Base-by-base conservation (phyloP, 208 protist species). In the Wallacemonas sp. region DNA sequence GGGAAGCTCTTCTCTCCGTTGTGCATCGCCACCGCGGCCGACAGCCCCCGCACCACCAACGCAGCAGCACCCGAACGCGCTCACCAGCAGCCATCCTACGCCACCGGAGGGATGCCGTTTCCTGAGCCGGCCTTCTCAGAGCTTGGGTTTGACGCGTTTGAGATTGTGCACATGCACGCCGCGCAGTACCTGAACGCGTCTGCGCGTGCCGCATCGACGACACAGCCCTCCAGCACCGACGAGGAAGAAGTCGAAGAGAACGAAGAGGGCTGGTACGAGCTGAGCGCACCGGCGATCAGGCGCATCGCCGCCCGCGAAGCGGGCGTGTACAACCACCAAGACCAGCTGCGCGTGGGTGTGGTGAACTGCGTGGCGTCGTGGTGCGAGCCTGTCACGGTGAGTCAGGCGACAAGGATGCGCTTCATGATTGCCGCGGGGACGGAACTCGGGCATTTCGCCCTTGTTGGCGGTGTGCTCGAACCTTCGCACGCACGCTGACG, bases 341-440 rank as follows among this genome's bases (percentile, higher is more conserved):
- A 62, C 19, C 55, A 62, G 38, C 45, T 89, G 15, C 73, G 65
- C 10, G 72, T 72, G 9, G 86, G 85, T 24, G 86, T 86, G 8
- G 80, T 92, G 19, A 92, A 92, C 62, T 79, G 69, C 22, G 79
- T 92, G 15, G 83, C 79, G 12, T 59, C 79, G 57, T 79, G 69
- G 63, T 74, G 44, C n/a, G 81, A 86, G 33, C 19, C 10, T 44
- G 57, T 67, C 12, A 27, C 9, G 2, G 34, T 53, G 52, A 19
- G 1, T n/a, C 17, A 10, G 15, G 22, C 13, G 12, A 12, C 42
- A 26, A 54, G 24, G 9, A 34, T 69, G 22, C 50, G 38, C 22
- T 58, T 55, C n/a, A 38, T 36, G 17, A 34, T 71, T 24, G 10
- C 65, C 26, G 66, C 57, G 15, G 48, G 24, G 9, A 65, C 66